phyloP scores from a whole-genome alignment of 495 filamentous ascomycete species.

The Xylaria flabelliformis region DNA sequence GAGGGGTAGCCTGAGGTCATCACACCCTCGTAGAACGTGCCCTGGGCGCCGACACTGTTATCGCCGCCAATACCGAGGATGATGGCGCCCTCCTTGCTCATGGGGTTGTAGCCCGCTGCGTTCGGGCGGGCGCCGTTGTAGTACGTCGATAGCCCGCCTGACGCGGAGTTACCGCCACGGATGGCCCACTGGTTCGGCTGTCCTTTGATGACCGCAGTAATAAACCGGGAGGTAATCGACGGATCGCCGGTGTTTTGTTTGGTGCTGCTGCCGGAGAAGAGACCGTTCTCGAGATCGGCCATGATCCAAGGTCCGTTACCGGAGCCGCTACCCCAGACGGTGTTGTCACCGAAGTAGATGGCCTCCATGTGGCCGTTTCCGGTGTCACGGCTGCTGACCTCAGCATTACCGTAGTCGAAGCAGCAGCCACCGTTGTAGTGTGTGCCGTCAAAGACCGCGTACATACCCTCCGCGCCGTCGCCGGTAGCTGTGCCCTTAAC shows the following conservation, averaged over 20 bases:
- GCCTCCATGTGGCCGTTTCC: conserved; percentile 68
- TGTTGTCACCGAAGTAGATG: conserved; percentile 62
- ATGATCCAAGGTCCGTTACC: conserved; percentile 66
- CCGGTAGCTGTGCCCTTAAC: conserved; percentile 58
- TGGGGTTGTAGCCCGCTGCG: conserved; percentile 60
- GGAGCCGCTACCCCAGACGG: conserved; percentile 57
- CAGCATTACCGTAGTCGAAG: conserved; percentile 69
- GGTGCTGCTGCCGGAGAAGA: conserved; percentile 58
- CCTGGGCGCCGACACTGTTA: conserved; percentile 59
- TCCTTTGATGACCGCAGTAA: conserved; percentile 61
- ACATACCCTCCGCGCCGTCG: conserved; percentile 63
- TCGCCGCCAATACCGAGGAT: conserved; percentile 61
- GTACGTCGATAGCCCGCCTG: conserved; percentile 61
- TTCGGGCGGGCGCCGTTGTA: conserved; percentile 58
- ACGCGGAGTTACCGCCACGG: conserved; percentile 59
- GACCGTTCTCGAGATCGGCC: conserved; percentile 66
- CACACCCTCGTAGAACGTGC: conserved; percentile 67
- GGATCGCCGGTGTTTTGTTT: conserved; percentile 53
- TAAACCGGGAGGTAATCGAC: conserved; percentile 56
- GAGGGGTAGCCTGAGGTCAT: conserved; percentile 66
- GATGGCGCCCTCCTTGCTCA: conserved; percentile 66
- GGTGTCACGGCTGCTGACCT: conserved; percentile 59
- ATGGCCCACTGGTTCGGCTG: conserved; percentile 59
- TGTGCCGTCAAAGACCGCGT: conserved; percentile 65
- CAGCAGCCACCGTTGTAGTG: conserved; percentile 65